These are phyloP conservation scores for Ceratocystis ficicola DNA, from an alignment of 2,329 filamentous ascomycete genomes.

Conservation along the genomic window DNA sequence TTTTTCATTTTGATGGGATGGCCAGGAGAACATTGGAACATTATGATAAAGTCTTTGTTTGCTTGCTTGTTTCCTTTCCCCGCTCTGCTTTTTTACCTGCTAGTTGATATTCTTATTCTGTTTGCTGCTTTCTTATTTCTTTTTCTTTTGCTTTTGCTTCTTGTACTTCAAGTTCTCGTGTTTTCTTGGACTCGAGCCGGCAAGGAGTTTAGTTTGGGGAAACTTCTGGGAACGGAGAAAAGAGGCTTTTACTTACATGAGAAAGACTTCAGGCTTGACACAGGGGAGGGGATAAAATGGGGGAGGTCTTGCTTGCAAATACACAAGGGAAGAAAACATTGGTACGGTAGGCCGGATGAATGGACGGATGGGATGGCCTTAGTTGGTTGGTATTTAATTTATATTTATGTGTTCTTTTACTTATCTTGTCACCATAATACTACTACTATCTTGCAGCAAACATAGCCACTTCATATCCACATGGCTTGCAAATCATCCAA, in stretches of 20 bases:
- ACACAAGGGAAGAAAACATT: not conserved
- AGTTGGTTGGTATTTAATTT: conserved; percentile 7
- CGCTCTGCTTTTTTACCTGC: too few species aligned
- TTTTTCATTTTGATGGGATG: conserved; percentile 18
- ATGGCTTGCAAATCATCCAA: not conserved
- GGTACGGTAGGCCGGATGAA: not conserved
- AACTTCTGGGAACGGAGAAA: not conserved
- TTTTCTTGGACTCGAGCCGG: not conserved
- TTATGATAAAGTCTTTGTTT: conserved; percentile 13
- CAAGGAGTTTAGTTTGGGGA: not conserved
- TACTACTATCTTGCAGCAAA: too few species aligned
- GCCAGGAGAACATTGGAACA: conserved; percentile 8
- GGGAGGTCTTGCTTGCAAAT: not conserved
- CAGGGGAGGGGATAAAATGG: not conserved
- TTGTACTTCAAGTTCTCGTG: conserved; percentile 4
- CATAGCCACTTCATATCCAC: not conserved
- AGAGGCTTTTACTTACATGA: not conserved
- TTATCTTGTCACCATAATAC: not conserved
- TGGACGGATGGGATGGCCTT: not conserved
- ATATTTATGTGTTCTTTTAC: not conserved
- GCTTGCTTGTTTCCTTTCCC: conserved; percentile 15
- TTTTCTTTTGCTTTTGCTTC: conserved; percentile 14
- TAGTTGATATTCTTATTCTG: conserved; percentile 20
- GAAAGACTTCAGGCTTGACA: not conserved
- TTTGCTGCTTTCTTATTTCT: conserved; percentile 10